Evolutionary conservation across 225 moss, liverwort and hornwort genomes (phyloP), one percentile per base, ranked within the genome.

Genomic region (Climacium dendroides): DNA sequence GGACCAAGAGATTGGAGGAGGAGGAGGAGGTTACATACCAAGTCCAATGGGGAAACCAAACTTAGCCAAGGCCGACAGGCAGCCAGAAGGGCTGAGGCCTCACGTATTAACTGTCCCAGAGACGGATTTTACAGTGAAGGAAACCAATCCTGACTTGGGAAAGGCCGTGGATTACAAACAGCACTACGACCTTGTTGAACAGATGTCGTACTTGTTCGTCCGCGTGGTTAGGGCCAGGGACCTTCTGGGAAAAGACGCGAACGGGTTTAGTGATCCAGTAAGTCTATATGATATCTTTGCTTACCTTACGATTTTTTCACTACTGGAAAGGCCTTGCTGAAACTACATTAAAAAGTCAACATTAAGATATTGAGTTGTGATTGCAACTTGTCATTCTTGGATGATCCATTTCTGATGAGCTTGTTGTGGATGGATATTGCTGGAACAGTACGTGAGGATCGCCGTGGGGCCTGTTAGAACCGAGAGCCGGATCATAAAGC

Each of bases 391-490:
- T 52, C 32, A 52, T 53, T 69, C 64, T 50, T 65, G 79, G 47
- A 66, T 34, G 57, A 57, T 86, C 47, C 23, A 55, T 90, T 71
- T n/a, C 82, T 89, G 85, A 87, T 73, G 59, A 32, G 52, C 16
- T 62, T 62, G 64, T 24, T 84, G 30, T 86, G 53, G 63, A 76
- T 85, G 65, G 39, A 26, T 67, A 26, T 87, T 62, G 57, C 81
- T 88, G 86, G 72, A 76, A 65, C 94, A 99, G 98, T 99, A 95
- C 41, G 97, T 92, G 78, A 97, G 92, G 85, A 89, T 99, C 57
- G 72, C 93, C 13, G 94, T 95, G 16, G 97, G 97, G 74, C 94
- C 95, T 81, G 92, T 94, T 15, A 93, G 76, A 86, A 92, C 98
- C 16, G 93, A 95, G 84, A 97, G 93, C 66, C 95, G 92, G 81